A percentile compares a stretch with the other conserved stretches of the same genome.
phyloP scores from a whole-genome alignment of 2,329 filamentous ascomycete genomes.

The Exophiala spinifera region DNA sequence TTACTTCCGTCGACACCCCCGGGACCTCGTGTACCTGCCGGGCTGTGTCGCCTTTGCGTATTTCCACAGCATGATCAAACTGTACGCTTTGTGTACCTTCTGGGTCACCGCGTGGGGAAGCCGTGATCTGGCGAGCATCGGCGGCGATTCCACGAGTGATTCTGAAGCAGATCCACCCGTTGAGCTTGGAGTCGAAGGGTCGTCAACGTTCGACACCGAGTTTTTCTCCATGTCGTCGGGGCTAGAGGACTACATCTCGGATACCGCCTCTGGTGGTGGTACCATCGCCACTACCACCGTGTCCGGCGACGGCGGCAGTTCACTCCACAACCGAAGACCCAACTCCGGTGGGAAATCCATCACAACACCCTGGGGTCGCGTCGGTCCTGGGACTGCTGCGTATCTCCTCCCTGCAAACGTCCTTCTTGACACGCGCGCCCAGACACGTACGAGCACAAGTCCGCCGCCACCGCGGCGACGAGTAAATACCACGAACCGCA shows the following conservation, averaged over 20 bases:
- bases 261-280: no score
- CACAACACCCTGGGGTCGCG: constrained; percentile 13
- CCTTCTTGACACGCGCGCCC: not conserved
- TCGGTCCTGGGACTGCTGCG: constrained; percentile 1
- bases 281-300: no score
- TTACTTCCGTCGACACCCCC: constrained; percentile 52
- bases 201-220: no score
- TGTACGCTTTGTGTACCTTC: constrained; percentile 55
- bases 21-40: constrained; percentile 52
- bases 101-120: constrained; percentile 46
- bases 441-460: no score
- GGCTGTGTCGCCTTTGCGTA: constrained; percentile 56
- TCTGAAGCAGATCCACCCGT: not conserved
- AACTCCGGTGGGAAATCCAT: not conserved
- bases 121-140: constrained; percentile 34
- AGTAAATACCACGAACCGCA: not conserved
- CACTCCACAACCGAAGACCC: not conserved
- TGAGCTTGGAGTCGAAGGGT: no score
- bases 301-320: no score
- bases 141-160: not conserved
- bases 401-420: constrained; percentile 10
- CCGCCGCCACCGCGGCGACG: not conserved
- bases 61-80: constrained; percentile 56
- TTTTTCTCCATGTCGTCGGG: no score
- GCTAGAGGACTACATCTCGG: no score